phyloP scores from a whole-genome alignment of 73 alveolate genomes.

The Breviolum minutum region DNA sequence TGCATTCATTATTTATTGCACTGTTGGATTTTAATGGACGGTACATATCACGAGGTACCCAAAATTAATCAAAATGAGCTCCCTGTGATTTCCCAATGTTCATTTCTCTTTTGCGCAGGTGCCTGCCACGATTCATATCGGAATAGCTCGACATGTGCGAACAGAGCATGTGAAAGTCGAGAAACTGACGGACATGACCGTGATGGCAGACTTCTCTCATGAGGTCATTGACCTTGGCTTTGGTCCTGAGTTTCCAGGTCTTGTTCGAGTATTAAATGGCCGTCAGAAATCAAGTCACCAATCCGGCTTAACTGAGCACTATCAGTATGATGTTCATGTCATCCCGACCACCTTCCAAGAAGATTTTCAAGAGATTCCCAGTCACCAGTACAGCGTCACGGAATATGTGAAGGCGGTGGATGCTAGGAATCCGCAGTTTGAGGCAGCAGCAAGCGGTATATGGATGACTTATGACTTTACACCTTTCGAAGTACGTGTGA shows the following conservation, averaged over 20 bases:
- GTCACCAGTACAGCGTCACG: constrained; percentile 94
- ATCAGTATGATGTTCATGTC: constrained; percentile 76
- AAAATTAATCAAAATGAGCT: background rate
- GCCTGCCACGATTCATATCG: constrained; percentile 84
- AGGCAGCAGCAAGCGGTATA: constrained; percentile 57
- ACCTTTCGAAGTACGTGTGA: constrained; percentile 86
- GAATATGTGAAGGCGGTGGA: constrained; percentile 79
- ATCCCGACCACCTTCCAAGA: constrained; percentile 79
- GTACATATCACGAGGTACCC: background rate
- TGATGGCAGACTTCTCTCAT: constrained; percentile 59
- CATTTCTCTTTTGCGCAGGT: background rate
- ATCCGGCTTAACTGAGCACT: constrained; percentile 56
- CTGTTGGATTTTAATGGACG: background rate
- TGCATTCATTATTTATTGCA: background rate
- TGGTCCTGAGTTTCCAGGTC: constrained; percentile 91
- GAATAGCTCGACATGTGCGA: constrained; percentile 4
- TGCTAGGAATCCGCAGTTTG: constrained; percentile 35
- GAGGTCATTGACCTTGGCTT: constrained; percentile 55
- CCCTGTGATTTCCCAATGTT: background rate
- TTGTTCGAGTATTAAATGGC: constrained; percentile 70
- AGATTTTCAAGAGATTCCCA: constrained; percentile 1
- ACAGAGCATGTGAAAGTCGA: constrained; percentile 18
- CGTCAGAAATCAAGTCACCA: constrained; percentile 56
- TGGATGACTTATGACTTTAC: constrained; percentile 94
- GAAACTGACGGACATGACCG: constrained; percentile 34